Conservation (phyloP, 345 rosid species). For the Iberis pinnata region DNA sequence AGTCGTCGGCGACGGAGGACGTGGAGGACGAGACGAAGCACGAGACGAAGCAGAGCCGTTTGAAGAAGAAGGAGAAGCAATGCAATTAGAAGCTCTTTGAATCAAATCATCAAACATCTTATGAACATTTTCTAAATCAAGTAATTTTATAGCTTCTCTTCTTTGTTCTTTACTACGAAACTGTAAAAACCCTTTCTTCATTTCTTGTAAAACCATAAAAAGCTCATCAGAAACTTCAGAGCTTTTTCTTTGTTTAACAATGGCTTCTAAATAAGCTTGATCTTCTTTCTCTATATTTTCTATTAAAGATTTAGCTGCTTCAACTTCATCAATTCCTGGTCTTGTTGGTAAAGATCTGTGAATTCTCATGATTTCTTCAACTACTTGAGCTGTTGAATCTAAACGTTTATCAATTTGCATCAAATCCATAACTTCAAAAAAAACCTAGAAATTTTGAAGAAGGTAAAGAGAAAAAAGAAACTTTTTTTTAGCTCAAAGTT, state of each 20-base stretch:
- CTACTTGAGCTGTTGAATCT: constrained; percentile 47
- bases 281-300: constrained; percentile 72
- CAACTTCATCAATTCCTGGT: constrained; percentile 70
- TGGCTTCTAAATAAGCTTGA: constrained; percentile 53
- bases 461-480: no score
- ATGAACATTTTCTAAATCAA: constrained; percentile 73
- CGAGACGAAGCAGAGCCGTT: background rate
- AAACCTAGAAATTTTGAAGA: no score
- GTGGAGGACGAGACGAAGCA: constrained; percentile 5
- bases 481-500: no score
- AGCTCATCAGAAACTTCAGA: constrained; percentile 65
- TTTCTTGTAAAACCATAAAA: constrained; percentile 57
- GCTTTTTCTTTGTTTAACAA: constrained; percentile 41
- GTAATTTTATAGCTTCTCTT: constrained; percentile 56
- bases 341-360: constrained; percentile 75
- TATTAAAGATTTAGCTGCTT: constrained; percentile 60
- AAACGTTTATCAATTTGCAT: constrained; percentile 34
- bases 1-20: background rate
- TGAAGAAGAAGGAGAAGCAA: constrained; percentile 40
- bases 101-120: constrained; percentile 63
- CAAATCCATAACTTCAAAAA: background rate
- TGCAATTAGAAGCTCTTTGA: constrained; percentile 74
- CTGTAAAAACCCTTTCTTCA: constrained; percentile 51
- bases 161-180: constrained; percentile 67
- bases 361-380: constrained; percentile 76